Percentiles rank a stretch among this genome's conserved stretches.
Conservation (phyloP, 1,139 yeast species). For the Barnettozyma hawaiiensis region DNA sequence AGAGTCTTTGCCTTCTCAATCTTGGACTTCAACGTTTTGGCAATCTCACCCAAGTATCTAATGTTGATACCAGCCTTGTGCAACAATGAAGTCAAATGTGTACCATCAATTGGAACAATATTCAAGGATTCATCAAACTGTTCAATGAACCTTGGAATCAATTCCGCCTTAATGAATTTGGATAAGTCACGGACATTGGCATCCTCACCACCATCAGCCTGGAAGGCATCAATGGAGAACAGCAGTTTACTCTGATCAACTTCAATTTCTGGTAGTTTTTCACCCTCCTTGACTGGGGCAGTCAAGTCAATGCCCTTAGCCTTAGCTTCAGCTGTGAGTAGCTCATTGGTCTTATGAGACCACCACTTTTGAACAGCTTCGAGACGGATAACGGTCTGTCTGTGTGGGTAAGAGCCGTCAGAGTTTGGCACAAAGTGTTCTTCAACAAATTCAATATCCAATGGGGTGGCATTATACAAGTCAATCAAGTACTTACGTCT, state of each 20-base stretch:
- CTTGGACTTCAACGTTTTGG: conserved; percentile 28
- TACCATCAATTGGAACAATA: conserved; percentile 71
- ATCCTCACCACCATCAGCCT: conserved; percentile 48
- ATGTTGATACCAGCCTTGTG: conserved; percentile 84
- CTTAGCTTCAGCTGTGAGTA: conserved; percentile 43
- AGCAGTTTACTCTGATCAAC: conserved; percentile 53
- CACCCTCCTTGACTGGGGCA: conserved; percentile 23
- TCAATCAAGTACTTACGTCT: conserved; percentile 82
- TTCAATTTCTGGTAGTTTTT: conserved; percentile 42
- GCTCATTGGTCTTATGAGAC: conserved; percentile 57
- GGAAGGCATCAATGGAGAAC: conserved; percentile 79
- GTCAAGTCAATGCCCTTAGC: conserved; percentile 28
- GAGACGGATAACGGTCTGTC: conserved; percentile 69
- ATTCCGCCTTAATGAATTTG: conserved; percentile 48
- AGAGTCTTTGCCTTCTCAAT: conserved; percentile 19
- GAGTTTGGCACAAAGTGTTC: conserved; percentile 38
- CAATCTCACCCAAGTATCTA: conserved; percentile 76
- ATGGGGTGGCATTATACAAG: conserved; percentile 75
- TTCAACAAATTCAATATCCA: conserved; percentile 74
- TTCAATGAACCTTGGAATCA: conserved; percentile 60
- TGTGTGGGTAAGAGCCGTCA: conserved; percentile 64
- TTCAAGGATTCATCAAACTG: conserved; percentile 45
- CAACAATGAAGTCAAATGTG: conserved; percentile 58
- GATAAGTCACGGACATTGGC: conserved; percentile 64
- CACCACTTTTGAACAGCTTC: conserved; percentile 94